Base-by-base conservation (phyloP, 2,329 filamentous ascomycete genomes). In the Reticulascus tulasneorum region DNA sequence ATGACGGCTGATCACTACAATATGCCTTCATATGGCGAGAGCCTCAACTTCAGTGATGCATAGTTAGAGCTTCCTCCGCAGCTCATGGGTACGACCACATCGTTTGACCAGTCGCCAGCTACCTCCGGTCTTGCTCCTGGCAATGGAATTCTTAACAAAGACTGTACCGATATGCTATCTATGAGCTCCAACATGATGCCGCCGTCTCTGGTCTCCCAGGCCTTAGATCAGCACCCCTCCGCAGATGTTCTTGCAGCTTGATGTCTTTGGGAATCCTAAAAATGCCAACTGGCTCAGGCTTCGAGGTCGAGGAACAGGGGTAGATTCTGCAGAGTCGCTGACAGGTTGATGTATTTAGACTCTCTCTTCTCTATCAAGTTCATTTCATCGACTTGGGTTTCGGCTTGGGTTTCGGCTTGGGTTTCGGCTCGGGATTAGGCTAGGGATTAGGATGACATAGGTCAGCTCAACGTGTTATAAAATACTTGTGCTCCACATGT, bases 21-120 rank as follows among this genome's bases (percentile, higher is more conserved):
- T 38, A 62, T 63, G 41, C 59, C 66, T 22, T 69, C 69, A 6
- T 75, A 71, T 42, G 70, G 69, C 28, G 72, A 75, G 47, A 67
- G 70, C 9, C 62, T 70, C 23, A 64, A 66, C 46, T 72, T 66
- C 47, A 71, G 55, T 49, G 69, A 71, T 25, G 61, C 64, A 37
- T 80, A 74, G 75, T 56, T 67, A 29, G 75, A 78, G 40, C 62
- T 83, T 15, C 81, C 80, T 6, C 80, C 80, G 2, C 71, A 71
- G 31, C 79, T 84, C 46, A 75, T 85, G 62, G 80, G 80, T 33
- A 77, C 80, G 10, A 67, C 75, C 2, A 82, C 80, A 15, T 82
- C 78, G 4, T 75, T 76, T 45, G 78, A 78, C 13, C 71, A 76
- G 32, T 44, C 42, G 11, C 73, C 75, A 23, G 60, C 65, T 11